Evolutionary conservation across 202 grass and related monocot species (phyloP), one percentile per base, ranked within the genome.

Genomic region (Elaeis oleifera): DNA sequence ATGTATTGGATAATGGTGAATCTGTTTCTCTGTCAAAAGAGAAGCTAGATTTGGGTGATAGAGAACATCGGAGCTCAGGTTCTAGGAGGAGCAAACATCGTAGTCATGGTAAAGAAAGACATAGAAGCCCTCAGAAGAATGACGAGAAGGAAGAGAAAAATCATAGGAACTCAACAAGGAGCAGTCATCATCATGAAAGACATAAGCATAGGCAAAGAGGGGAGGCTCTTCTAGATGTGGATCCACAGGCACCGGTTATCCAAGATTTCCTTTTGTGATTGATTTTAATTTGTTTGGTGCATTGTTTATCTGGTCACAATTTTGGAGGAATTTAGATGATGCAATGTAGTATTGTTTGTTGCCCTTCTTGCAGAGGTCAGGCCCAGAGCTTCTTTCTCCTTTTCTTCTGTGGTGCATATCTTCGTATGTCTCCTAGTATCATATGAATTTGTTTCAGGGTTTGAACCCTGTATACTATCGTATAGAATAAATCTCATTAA

Each of bases 231-330:
- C 58, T 53, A 69, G 23, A 70, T 61, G 75, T 58, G 59, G 23
- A 67, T 69, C 74, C 79, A 72, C 76, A 76, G 64, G 60, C 81
- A 76, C 77, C 84, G 25, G 79, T 81, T 56, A 85, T 97, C 62
- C 84, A 89, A 75, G 88, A 97, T 91, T 91, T 97, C 56, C 88
- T 97, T 79, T 84, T 97, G 53, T 97, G 84, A 77, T 44, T 58
- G 26, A 9, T 18, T 11, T 56, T 31, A 36, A 16, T 8, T 18
- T 32, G 21, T 16, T 44, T 15, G 22, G 36, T 39, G 28, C 9
- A 39, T 39, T 39, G 36, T 13, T 44, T 44, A 44, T 44, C 36
- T 1, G 13, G 36, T 44, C 9, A 44, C 36, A 44, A 8, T 44
- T 44, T 44, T 44, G 36, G 36, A 44, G 36, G 36, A 44, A 13